These are phyloP conservation scores for Candida ulmi DNA, from an alignment of 805 yeast genomes.

Conservation along the genomic window DNA sequence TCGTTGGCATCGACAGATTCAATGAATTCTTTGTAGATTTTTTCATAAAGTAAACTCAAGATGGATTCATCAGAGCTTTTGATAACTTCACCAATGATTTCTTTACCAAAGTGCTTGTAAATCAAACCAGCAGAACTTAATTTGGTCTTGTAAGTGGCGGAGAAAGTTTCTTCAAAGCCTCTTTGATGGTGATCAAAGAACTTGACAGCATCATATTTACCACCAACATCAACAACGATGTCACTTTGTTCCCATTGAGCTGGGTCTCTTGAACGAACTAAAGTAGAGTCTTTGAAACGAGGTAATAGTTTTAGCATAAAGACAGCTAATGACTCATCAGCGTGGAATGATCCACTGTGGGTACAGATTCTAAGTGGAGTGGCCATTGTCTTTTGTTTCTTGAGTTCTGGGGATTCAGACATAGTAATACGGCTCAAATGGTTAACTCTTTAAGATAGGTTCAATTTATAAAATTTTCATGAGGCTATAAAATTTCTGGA, in stretches of 20 bases:
- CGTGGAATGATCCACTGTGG: constrained; percentile 92
- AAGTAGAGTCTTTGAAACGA: constrained; percentile 53
- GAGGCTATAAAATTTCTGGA: too few relatives aligned
- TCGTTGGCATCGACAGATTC: constrained; percentile 96
- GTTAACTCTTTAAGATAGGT: too few relatives aligned
- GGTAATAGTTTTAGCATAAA: constrained; percentile 75
- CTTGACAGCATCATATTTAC: constrained; percentile 79
- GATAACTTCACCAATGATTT: constrained; percentile 51
- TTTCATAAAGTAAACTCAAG: constrained; percentile 62
- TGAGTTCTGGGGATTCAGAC: constrained; percentile 9
- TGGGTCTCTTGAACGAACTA: constrained; percentile 82
- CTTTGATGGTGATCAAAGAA: constrained; percentile 96
- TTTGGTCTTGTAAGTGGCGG: constrained; percentile 59
- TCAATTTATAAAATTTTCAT: too few relatives aligned
- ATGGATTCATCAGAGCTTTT: constrained; percentile 33
- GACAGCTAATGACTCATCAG: constrained; percentile 94
- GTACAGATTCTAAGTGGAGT: constrained; percentile 67
- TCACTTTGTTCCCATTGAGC: constrained; percentile 81
- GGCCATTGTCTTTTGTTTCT: constrained; percentile 25
- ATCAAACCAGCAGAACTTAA: constrained; percentile 91
- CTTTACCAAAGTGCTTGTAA: constrained; percentile 79
- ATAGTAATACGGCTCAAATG: too few relatives aligned
- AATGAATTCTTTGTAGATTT: constrained; percentile 79
- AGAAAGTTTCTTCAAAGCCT: constrained; percentile 76
- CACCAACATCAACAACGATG: constrained; percentile 93